Evolutionary conservation across 2,329 filamentous ascomycete species (phyloP), one percentile per base, ranked within the genome.

Genomic region (Nannizzia gypsea): DNA sequence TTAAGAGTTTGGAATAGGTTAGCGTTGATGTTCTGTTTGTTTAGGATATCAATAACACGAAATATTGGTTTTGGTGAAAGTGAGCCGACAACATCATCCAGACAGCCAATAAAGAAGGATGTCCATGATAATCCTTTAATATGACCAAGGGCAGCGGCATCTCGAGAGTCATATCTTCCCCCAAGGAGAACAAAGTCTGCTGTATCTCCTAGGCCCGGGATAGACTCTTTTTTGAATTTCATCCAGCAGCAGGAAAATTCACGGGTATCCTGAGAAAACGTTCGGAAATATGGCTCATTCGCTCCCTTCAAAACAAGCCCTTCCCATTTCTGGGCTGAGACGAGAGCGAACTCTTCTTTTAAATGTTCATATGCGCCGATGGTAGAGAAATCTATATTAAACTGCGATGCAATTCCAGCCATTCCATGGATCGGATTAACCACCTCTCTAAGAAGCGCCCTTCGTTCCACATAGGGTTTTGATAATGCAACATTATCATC

Each of bases 141-240:
- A 3, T 75, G 72, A 2, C 62, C 55, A 55, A 83, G 80, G 6
- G 78, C 75, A 52, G 77, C 78, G 6, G 85, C 87, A 63, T 83
- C 81, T 56, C 78, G 75, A 2, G 86, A 74, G 64, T 90, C 82
- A 65, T 87, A 90, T 17, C 83, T 83, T 4, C 83, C 90, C 0
- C 89, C 90, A 2, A 96, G 76, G 1, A 92, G 79, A 1, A 87
- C 85, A 68, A 96, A 88, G 70, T 96, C 91, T 8, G 88, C 88
- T 31, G 90, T 83, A 62, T 95, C 90, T 0, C 90, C 89, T 68
- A 92, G 83, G 2, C 83, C 83, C 26, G 81, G 78, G 40, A 95
- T 81, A 66, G 95, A 95, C 67, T 93, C 89, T 67, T 90, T 90
- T 72, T 96, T 96, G 46, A 96, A 72, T 72, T 96, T 96, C 67